Base-by-base conservation (phyloP, 371 early-diverging fungal species). In the Blastocladiella emersonii region DNA sequence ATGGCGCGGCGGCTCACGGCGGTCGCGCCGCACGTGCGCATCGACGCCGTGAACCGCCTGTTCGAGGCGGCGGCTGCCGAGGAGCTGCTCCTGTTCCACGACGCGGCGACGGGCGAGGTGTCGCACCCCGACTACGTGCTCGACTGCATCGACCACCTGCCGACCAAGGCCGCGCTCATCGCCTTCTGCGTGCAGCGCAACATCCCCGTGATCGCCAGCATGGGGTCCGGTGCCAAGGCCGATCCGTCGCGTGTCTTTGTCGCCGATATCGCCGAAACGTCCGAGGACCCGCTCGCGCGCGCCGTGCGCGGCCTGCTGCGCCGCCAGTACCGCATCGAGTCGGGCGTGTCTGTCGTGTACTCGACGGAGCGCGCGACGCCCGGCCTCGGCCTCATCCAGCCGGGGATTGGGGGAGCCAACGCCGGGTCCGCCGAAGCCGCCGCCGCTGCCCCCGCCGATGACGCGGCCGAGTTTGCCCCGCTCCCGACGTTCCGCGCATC, bases 171-270 rank as follows among this genome's bases (percentile, higher is more conserved):
- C 57, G 89, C 89, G 17, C 74, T 96, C 64, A 82, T 96, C 61
- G 77, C 84, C 49, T 93, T 88, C 71, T 96, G 97, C 70, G 73
- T 80, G 41, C 78, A 86, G 41, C 71, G 83, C 66, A 71, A 79
- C 2, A 65, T 95, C 17, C 76, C 74, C 25, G 85, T 73, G 12
- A 85, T 95, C 27, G 83, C 90, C 41, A 88, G 93, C 8, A 95
- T 93, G 93, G 95, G 94, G 2, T 90, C 95, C 3, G 95, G 93
- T 27, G 91, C 90, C 62, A 95, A 95, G 70, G 85, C 90, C 1
- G 95, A 96, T 68, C 91, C 95, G 8, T 87, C 93, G 32, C 82
- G 90, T 3, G 85, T 96, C 53, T 95, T 93, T 74, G 87, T 96
- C 62, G 88, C 92, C 36, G 97, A 96, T 70, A 92, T 96, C 60